Conservation (phyloP, 1,284 basidiomycete species). For the Rugosomyces carneus region DNA sequence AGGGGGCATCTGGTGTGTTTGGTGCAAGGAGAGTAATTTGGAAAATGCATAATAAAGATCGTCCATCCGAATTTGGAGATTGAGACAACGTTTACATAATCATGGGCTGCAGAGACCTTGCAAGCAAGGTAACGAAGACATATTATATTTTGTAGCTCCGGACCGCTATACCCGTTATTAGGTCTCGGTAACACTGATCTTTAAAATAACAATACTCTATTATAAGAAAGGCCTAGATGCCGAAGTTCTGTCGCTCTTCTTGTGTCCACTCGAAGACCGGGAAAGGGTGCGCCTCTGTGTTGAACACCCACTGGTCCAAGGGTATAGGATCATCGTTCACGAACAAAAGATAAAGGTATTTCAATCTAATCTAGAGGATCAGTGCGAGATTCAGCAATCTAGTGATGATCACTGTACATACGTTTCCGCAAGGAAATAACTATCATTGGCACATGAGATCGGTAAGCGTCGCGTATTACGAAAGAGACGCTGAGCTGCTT, state of each 20-base stretch:
- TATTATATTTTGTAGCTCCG: slow-evolving; percentile 9
- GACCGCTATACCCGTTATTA: slow-evolving; percentile 14
- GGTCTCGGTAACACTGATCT: neutral
- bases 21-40: too few species aligned
- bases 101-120: too few species aligned
- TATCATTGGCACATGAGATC: slow-evolving; percentile 6
- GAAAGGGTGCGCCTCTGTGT: slow-evolving; percentile 80
- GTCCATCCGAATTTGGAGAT: too few species aligned
- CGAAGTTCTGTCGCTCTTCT: slow-evolving; percentile 38
- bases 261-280: slow-evolving; percentile 67
- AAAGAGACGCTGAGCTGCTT: neutral
- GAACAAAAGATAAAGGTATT: slow-evolving; percentile 67
- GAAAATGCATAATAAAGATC: too few species aligned
- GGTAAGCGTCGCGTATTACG: neutral
- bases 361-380: slow-evolving; percentile 54
- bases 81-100: too few species aligned
- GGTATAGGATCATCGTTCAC: slow-evolving; percentile 54
- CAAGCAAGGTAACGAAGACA: too few species aligned
- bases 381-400: slow-evolving; percentile 32
- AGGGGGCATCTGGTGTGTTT: too few species aligned
- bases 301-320: slow-evolving; percentile 75
- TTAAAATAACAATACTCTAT: too few species aligned
- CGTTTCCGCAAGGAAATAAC: slow-evolving; percentile 38
- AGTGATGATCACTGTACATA: slow-evolving; percentile 3
- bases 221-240: too few species aligned